Evolutionary conservation across 2,329 filamentous ascomycete species (phyloP).

Genomic region (Sporothrix inflata): DNA sequence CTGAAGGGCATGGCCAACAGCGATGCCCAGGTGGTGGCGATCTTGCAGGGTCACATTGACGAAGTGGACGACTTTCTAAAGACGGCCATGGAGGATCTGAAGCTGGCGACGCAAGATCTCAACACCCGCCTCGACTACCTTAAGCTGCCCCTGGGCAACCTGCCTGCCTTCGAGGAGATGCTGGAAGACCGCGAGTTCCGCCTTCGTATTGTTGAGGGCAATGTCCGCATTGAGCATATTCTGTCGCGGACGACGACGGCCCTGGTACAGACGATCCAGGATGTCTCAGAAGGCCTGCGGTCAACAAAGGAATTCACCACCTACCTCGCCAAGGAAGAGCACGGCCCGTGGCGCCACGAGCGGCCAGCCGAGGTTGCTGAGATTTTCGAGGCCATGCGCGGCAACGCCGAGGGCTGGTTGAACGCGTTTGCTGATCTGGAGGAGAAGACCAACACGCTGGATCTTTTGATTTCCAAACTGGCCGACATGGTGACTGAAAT

Average conservation of each 20-base stretch:
- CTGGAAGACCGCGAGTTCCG: constrained; percentile 83
- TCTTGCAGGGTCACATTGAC: constrained; percentile 88
- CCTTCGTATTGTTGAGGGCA: constrained; percentile 79
- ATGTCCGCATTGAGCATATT: constrained; percentile 89
- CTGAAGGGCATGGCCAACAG: constrained; percentile 86
- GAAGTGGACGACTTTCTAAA: constrained; percentile 92
- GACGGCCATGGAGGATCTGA: constrained; percentile 81
- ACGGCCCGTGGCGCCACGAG: constrained; percentile 63
- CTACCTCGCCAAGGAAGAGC: constrained; percentile 71
- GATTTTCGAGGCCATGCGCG: constrained; percentile 87
- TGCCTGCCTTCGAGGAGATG: constrained; percentile 82
- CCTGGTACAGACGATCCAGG: constrained; percentile 76
- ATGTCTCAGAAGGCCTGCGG: constrained; percentile 76
- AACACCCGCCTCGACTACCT: constrained; percentile 78
- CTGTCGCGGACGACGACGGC: constrained; percentile 75
- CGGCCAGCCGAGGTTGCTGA: constrained; percentile 64
- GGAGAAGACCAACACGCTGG: constrained; percentile 70
- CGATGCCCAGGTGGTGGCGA: constrained; percentile 82
- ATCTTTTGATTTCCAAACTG: constrained; percentile 70
- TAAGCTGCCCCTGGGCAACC: constrained; percentile 80
- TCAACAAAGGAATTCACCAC: constrained; percentile 75
- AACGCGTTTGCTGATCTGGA: constrained; percentile 78
- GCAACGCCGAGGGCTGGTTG: constrained; percentile 89
- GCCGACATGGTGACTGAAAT: constrained; percentile 81
- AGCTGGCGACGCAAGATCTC: constrained; percentile 77